Conservation (phyloP, 1,284 basidiomycete genomes). For the Afroboletus lepidellus region DNA sequence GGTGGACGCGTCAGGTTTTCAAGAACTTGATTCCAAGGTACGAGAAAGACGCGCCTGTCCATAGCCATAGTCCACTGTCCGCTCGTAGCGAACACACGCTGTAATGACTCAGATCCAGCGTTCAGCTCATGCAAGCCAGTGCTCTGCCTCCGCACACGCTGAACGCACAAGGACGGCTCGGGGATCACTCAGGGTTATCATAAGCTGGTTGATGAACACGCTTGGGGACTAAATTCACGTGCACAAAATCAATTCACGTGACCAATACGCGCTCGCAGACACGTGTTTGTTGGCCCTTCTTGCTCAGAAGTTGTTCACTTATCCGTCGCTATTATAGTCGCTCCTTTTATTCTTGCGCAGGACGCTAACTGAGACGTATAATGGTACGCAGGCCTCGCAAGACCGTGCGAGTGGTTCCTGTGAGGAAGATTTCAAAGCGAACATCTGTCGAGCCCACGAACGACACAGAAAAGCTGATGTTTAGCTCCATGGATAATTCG, state of each 20-base stretch:
- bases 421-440: slow-evolving; percentile 17
- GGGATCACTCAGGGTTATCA: too few relatives aligned
- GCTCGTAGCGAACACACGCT: not conserved
- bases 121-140: slow-evolving; percentile 8
- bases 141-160: not conserved
- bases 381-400: slow-evolving; percentile 24
- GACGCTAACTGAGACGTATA: slow-evolving; percentile 22
- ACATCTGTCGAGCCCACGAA: slow-evolving; percentile 9
- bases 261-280: slow-evolving; percentile 24
- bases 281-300: slow-evolving; percentile 20
- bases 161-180: not conserved
- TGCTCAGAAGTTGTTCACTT: slow-evolving; percentile 4
- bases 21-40: slow-evolving; percentile 5
- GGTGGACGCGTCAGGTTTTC: slow-evolving; percentile 17
- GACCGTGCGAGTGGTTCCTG: slow-evolving; percentile 1
- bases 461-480: slow-evolving; percentile 27
- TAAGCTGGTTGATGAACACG: too few relatives aligned
- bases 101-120: not conserved
- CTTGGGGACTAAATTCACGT: slow-evolving; percentile 15
- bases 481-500: not conserved
- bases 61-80: slow-evolving; percentile 11
- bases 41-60: slow-evolving; percentile 34
- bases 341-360: slow-evolving; percentile 32
- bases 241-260: slow-evolving; percentile 34
- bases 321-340: slow-evolving; percentile 18